These are phyloP conservation scores for Fusarium ambrosium DNA, from an alignment of 2,329 filamentous ascomycete species.

Conservation along the genomic window DNA sequence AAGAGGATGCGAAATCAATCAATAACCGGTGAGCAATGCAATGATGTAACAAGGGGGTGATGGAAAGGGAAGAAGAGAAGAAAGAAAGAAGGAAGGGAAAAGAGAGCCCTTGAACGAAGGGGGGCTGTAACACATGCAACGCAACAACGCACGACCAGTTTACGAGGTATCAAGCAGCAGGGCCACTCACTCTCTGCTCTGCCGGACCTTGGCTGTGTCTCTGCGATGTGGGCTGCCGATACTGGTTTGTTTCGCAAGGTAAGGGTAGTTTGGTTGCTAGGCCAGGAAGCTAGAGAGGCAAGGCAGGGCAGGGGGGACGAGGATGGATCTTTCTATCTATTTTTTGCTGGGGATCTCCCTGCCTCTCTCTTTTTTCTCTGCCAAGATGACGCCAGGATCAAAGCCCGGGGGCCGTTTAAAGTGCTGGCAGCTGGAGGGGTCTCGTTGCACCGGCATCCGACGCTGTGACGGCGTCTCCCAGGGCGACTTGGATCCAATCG, in stretches of 20 bases:
- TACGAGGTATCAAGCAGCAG: conserved; percentile 16
- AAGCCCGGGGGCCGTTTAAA: conserved; percentile 28
- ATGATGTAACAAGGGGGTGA: conserved; percentile 20
- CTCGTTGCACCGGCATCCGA: conserved; percentile 19
- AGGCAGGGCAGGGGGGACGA: neutral
- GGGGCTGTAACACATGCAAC: conserved; percentile 24
- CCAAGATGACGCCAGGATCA: conserved; percentile 3
- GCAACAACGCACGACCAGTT: conserved; percentile 9
- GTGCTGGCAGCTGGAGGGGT: conserved; percentile 34
- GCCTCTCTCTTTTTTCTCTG: conserved; percentile 29
- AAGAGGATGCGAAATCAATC: conserved; percentile 3
- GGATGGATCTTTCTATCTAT: conserved; percentile 23
- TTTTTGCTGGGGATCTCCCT: conserved; percentile 15
- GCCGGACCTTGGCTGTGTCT: conserved; percentile 26
- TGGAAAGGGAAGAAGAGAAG: conserved; percentile 27
- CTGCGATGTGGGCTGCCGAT: conserved; percentile 26
- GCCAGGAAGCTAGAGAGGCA: conserved; percentile 12
- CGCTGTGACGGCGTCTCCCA: conserved; percentile 33
- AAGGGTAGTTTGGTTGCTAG: conserved; percentile 16
- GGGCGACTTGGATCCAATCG: conserved; percentile 34
- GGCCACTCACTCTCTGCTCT: neutral
- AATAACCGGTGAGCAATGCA: conserved; percentile 15
- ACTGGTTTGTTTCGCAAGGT: conserved; percentile 9
- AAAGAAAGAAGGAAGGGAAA: conserved; percentile 26
- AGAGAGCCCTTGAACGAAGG: conserved; percentile 33